phyloP scores from a whole-genome alignment of 2,329 filamentous ascomycete genomes.

The Coniochaeta prunicola region DNA sequence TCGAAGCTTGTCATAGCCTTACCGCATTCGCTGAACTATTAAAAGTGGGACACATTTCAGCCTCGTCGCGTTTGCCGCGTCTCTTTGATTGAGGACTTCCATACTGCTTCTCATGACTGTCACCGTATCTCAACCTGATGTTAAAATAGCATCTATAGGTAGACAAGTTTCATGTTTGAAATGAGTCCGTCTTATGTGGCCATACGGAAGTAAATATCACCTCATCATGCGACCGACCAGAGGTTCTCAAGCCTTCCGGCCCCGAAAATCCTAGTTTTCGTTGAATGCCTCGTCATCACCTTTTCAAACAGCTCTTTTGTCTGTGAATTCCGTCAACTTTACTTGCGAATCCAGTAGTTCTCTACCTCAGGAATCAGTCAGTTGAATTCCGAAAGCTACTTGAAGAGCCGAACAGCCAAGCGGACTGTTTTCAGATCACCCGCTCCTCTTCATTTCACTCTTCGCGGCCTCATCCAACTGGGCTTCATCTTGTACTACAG shows the following conservation, averaged over 20 bases:
- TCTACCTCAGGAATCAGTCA: not conserved
- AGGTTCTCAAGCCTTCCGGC: not conserved
- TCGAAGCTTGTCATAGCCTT: not conserved
- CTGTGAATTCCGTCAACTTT: not conserved
- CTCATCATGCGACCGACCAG: not conserved
- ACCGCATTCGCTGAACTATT: not conserved
- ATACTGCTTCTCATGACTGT: not conserved
- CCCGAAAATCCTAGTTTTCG: not conserved
- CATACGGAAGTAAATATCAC: not conserved
- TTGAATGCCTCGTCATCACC: not conserved
- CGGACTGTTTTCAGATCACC: not conserved
- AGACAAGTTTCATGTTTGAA: too few relatives aligned
- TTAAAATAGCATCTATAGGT: too few relatives aligned
- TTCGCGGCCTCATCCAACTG: not conserved
- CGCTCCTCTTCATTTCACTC: not conserved
- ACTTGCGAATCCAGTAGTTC: not conserved
- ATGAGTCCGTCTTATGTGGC: not conserved
- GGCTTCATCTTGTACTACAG: too few relatives aligned
- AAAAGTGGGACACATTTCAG: not conserved
- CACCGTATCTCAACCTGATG: not conserved
- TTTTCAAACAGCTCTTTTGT: not conserved
- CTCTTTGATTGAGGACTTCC: not conserved
- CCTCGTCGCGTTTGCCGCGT: not conserved
- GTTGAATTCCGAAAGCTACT: not conserved
- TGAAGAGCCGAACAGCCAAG: conserved; percentile 2